phyloP scores from a whole-genome alignment of 176 grass and related monocot genomes.

The Musa troglodytarum region DNA sequence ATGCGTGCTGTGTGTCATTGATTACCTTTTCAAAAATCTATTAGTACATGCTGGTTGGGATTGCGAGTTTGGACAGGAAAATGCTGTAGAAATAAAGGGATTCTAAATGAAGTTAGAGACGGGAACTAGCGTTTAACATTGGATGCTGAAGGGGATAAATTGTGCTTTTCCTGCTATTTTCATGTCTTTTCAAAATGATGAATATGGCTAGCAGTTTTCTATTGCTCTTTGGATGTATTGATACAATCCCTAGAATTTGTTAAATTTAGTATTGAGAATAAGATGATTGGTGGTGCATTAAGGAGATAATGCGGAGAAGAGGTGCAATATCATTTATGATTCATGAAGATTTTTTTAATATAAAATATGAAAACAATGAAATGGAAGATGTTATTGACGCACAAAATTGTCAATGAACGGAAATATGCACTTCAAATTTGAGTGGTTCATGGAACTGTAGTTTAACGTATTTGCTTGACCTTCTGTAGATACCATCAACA shows the following conservation, averaged over 20 bases:
- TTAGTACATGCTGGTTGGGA: not conserved
- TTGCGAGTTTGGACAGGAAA: not conserved
- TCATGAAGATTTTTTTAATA: not conserved
- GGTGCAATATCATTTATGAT: too few species aligned
- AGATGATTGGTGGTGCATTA: not conserved
- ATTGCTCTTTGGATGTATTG: not conserved
- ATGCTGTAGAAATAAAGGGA: not conserved
- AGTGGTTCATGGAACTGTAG: not conserved
- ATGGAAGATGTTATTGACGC: not conserved
- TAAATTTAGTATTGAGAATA: not conserved
- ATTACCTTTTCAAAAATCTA: not conserved
- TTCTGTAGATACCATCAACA: conserved; percentile 37
- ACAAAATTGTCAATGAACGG: not conserved
- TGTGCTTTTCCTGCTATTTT: not conserved
- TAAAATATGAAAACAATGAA: not conserved
- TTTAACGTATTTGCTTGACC: not conserved
- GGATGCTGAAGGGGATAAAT: not conserved
- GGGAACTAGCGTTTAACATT: not conserved
- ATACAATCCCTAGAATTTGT: not conserved
- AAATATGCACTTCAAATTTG: not conserved
- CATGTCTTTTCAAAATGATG: not conserved
- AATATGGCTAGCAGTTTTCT: not conserved
- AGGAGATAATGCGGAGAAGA: not conserved
- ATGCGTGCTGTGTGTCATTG: not conserved
- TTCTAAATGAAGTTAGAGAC: not conserved